A percentile compares a stretch with the other conserved stretches of the same genome.
These are phyloP conservation scores for Phialophora macrospora DNA, from an alignment of 2,329 filamentous ascomycete genomes.

Conservation along the genomic window DNA sequence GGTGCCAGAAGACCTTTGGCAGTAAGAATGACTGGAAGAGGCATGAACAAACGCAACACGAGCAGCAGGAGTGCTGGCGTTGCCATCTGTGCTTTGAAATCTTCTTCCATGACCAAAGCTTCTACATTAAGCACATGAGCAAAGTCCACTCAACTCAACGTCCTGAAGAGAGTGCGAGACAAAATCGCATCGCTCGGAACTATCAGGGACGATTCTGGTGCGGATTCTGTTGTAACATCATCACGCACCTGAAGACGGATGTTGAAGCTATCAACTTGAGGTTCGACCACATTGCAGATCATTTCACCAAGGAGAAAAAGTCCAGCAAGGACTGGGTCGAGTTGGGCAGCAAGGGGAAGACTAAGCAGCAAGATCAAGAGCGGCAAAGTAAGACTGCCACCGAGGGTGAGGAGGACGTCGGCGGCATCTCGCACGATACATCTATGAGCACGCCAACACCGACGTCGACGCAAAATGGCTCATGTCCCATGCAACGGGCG, in stretches of 20 bases:
- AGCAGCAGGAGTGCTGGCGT: constrained; percentile 71
- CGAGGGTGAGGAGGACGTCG: neutral
- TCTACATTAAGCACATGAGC: constrained; percentile 61
- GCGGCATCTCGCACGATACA: neutral
- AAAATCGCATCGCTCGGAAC: constrained; percentile 67
- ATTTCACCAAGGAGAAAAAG: constrained; percentile 47
- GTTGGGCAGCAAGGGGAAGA: constrained; percentile 27
- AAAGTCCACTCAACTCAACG: constrained; percentile 11
- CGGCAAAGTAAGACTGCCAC: neutral
- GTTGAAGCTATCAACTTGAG: constrained; percentile 64
- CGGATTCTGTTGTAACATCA: constrained; percentile 71
- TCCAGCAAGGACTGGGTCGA: constrained; percentile 33
- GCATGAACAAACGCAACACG: constrained; percentile 82
- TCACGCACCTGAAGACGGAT: constrained; percentile 58
- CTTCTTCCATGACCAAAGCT: constrained; percentile 41
- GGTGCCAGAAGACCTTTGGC: constrained; percentile 77
- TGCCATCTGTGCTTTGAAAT: constrained; percentile 54
- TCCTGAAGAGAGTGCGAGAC: constrained; percentile 48
- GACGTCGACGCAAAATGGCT: constrained; percentile 9
- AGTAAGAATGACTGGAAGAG: constrained; percentile 95
- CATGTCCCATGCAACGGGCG: constrained; percentile 2
- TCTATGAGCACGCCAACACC: constrained; percentile 13
- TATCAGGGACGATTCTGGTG: constrained; percentile 78
- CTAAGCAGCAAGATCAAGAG: constrained; percentile 16
- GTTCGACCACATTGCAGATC: constrained; percentile 74